Evolutionary conservation across 2,329 filamentous ascomycete species (phyloP).

Genomic region (Cladosporium colombiae): DNA sequence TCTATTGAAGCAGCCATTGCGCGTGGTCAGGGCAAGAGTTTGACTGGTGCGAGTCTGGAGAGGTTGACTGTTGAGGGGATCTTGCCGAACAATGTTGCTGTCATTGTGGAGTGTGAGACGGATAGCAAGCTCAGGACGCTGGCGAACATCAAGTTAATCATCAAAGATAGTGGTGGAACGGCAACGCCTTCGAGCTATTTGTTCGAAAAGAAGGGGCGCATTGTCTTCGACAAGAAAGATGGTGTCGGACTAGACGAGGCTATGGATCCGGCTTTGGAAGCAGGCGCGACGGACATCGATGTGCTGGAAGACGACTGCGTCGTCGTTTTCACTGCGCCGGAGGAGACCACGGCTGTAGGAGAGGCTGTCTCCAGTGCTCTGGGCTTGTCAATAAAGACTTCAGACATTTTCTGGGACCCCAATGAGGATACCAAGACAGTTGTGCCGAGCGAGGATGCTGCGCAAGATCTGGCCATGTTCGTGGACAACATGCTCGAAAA

Average conservation of each 20-base stretch:
- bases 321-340: constrained; percentile 69
- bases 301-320: constrained; percentile 68
- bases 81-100: constrained; percentile 69
- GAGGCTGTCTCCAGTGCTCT: constrained; percentile 64
- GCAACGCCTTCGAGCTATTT: constrained; percentile 77
- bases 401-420: constrained; percentile 81
- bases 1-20: constrained; percentile 84
- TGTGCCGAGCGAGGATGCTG: constrained; percentile 59
- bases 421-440: constrained; percentile 75
- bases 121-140: constrained; percentile 75
- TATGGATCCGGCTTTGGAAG: constrained; percentile 80
- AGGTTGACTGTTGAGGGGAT: constrained; percentile 76
- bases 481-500: constrained; percentile 64
- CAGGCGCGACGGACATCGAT: constrained; percentile 74
- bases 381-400: constrained; percentile 67
- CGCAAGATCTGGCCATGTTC: constrained; percentile 61
- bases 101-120: constrained; percentile 83
- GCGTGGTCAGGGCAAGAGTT: constrained; percentile 80
- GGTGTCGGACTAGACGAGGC: constrained; percentile 66
- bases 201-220: constrained; percentile 77
- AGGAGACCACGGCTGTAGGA: constrained; percentile 63
- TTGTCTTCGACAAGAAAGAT: constrained; percentile 66
- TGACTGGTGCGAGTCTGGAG: constrained; percentile 75
- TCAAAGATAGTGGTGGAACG: constrained; percentile 72
- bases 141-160: constrained; percentile 68